phyloP scores from a whole-genome alignment of 1,139 yeast species.

The Candida sojae region DNA sequence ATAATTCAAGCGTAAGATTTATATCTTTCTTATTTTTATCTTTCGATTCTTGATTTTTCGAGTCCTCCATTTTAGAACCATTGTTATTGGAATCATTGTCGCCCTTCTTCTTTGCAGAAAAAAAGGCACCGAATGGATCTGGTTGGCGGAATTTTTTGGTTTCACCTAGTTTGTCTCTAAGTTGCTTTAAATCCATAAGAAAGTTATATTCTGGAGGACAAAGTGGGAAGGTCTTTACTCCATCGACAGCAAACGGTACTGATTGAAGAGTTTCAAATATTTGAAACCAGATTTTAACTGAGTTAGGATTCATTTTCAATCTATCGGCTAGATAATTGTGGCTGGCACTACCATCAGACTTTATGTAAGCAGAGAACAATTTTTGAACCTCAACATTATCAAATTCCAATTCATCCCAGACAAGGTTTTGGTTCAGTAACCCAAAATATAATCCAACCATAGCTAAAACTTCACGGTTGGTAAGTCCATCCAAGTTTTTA shows the following conservation, averaged over 20 bases:
- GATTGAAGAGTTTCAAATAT: slow-evolving; percentile 31
- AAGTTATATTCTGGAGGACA: slow-evolving; percentile 32
- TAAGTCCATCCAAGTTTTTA: slow-evolving; percentile 3
- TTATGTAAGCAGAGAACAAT: slow-evolving; percentile 22
- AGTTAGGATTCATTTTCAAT: slow-evolving; percentile 16
- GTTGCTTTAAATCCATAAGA: slow-evolving; percentile 6
- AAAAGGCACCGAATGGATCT: slow-evolving; percentile 3
- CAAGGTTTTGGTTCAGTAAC: slow-evolving; percentile 30
- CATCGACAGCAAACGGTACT: slow-evolving; percentile 30
- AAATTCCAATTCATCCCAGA: slow-evolving; percentile 32
- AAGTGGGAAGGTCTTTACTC: slow-evolving; percentile 25
- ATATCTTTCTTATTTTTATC: slow-evolving; percentile 12
- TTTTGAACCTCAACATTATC: slow-evolving; percentile 25
- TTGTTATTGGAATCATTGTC: slow-evolving; percentile 10
- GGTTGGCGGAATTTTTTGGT: background rate
- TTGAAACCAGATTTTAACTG: slow-evolving; percentile 33
- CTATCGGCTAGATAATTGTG: slow-evolving; percentile 17
- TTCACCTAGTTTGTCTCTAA: slow-evolving; percentile 1
- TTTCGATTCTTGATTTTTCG: slow-evolving; percentile 11
- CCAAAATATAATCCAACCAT: slow-evolving; percentile 32
- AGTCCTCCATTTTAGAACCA: slow-evolving; percentile 6
- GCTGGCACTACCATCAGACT: slow-evolving; percentile 13
- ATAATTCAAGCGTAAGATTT: slow-evolving; percentile 25
- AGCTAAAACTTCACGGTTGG: slow-evolving; percentile 29
- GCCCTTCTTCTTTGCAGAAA: slow-evolving; percentile 6